phyloP scores from a whole-genome alignment of 2,329 filamentous ascomycete species.

The Cytospora piceae region DNA sequence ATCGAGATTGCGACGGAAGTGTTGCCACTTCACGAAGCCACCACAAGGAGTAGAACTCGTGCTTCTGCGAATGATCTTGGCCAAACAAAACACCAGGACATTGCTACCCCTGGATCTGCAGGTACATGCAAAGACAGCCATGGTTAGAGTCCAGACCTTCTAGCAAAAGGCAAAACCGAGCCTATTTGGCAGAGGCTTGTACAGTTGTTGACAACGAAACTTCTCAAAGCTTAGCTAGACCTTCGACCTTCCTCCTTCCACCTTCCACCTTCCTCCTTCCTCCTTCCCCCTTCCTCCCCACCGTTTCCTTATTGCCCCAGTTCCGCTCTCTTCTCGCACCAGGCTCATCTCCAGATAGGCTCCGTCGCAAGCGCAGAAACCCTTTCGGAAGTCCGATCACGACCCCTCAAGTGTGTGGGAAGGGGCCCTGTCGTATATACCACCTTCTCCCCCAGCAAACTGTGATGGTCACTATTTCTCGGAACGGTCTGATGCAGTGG shows the following conservation, averaged over 20 bases:
- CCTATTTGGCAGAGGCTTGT: neutral
- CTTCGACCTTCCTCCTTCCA: neutral
- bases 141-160: neutral
- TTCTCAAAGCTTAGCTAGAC: neutral
- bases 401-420: neutral
- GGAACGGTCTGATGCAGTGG: neutral
- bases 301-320: neutral
- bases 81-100: neutral
- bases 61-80: neutral
- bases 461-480: neutral
- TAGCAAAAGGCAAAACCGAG: neutral
- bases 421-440: neutral
- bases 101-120: neutral
- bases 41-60: neutral
- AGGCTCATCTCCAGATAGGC: neutral
- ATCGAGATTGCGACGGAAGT: neutral
- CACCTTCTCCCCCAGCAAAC: neutral
- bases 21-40: neutral
- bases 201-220: neutral
- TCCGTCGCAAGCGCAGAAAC: neutral
- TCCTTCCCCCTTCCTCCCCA: no score
- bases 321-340: neutral
- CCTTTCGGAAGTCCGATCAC: neutral
- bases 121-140: neutral
- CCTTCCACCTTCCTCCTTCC: no score